Evolutionary conservation across 495 filamentous ascomycete species (phyloP).

Genomic region (Hypoxylon rickii): DNA sequence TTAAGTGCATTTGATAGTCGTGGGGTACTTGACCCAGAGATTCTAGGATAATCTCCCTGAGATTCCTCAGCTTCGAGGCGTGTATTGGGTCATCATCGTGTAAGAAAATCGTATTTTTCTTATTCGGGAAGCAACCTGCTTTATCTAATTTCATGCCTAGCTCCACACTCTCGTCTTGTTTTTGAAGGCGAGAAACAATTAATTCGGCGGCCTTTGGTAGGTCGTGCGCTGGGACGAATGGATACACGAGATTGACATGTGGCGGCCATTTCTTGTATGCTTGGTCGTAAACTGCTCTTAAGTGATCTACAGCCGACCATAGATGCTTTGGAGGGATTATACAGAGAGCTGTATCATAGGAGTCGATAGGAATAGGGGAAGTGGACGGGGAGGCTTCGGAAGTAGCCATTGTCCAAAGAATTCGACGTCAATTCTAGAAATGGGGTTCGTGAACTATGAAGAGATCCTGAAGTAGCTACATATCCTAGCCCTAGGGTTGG

Average conservation of each 20-base stretch:
- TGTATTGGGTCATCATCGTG: conserved; percentile 23
- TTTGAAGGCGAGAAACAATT: conserved; percentile 5
- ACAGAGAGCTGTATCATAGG: conserved; percentile 56
- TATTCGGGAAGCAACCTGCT: conserved; percentile 48
- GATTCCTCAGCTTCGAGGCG: conserved; percentile 1
- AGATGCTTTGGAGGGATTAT: conserved; percentile 50
- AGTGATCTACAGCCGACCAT: conserved; percentile 48
- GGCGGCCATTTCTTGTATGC: conserved; percentile 62
- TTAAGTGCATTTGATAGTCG: conserved; percentile 52
- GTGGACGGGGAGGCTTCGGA: conserved; percentile 3
- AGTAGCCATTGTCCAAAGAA: conserved; percentile 26
- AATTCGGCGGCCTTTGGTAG: conserved; percentile 35
- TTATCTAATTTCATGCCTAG: conserved; percentile 40
- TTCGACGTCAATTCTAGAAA: not conserved
- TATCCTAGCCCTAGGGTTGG: too few species aligned
- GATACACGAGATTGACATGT: conserved; percentile 64
- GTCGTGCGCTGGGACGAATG: conserved; percentile 52
- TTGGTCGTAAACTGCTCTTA: conserved; percentile 60
- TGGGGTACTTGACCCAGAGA: conserved; percentile 26
- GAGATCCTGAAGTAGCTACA: too few species aligned
- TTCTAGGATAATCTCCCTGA: conserved; percentile 29
- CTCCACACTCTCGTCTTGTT: not conserved
- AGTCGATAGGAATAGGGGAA: conserved; percentile 32
- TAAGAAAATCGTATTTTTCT: conserved; percentile 53
- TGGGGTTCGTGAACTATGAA: too few species aligned